phyloP scores from a whole-genome alignment of 1,284 basidiomycete genomes.

The Ganoderma lucidum region DNA sequence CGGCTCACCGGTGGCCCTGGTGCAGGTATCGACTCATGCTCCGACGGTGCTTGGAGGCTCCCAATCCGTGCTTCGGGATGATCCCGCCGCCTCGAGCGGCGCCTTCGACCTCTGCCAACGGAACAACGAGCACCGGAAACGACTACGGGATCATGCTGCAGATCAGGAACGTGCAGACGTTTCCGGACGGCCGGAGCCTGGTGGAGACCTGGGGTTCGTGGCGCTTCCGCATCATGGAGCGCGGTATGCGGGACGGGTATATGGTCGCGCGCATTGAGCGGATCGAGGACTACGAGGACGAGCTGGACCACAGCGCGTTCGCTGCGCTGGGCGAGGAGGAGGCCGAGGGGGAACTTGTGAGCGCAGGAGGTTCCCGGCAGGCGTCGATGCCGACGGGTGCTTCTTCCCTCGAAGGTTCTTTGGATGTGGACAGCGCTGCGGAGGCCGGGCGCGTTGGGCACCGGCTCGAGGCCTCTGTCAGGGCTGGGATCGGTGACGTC shows the following conservation, averaged over 20 bases:
- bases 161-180: constrained; percentile 87
- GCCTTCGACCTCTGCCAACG: constrained; percentile 20
- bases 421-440: constrained; percentile 6
- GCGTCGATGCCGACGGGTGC: background rate
- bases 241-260: constrained; percentile 88
- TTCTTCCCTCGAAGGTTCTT: constrained; percentile 3
- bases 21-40: constrained; percentile 88
- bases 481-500: constrained; percentile 50
- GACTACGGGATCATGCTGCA: constrained; percentile 95
- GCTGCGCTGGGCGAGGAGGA: constrained; percentile 41
- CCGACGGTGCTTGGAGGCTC: constrained; percentile 84
- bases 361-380: background rate
- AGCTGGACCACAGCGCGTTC: constrained; percentile 58
- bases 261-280: constrained; percentile 85
- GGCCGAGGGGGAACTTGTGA: background rate
- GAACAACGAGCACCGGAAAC: constrained; percentile 48
- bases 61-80: constrained; percentile 88
- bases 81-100: constrained; percentile 68
- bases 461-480: constrained; percentile 46
- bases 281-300: constrained; percentile 62
- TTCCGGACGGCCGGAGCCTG: constrained; percentile 89
- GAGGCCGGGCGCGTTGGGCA: constrained; percentile 4
- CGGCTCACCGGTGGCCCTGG: constrained; percentile 27
- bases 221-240: constrained; percentile 88
- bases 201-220: constrained; percentile 87